Base-by-base conservation (phyloP, 345 rosid genomes). In the Hypericum perforatum region DNA sequence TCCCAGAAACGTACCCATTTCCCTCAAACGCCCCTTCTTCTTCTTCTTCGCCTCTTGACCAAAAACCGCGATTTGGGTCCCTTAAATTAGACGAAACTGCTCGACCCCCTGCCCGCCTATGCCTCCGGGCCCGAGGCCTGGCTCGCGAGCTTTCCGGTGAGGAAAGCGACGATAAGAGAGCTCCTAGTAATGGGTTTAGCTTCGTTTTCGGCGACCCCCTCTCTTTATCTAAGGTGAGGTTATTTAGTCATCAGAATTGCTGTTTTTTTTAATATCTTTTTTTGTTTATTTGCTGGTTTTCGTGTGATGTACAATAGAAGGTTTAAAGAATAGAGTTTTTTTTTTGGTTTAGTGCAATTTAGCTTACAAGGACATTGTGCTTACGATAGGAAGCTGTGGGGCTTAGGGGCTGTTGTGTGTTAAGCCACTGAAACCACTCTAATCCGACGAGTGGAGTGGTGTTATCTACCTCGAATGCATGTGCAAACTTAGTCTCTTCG, bases 201-300 rank as follows among this genome's bases (percentile, higher is more conserved):
- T 60, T 69, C 11, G 60, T 67, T 14, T 71, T 79, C 57, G 75
- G 63, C 12, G 84, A 73, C 9, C 10, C 45, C 11, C 43, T 72
- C 54, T 79, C 86, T 47, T 46, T 68, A 29, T 64, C 82, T 63
- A 69, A 84, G 84, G 97, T 90, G 52, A 41, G 32, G 32, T 22
- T 22, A 22, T 22, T 22, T 22, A 22, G 32, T 1, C 32, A 4
- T 22, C 32, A 22, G 32, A 22, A 22, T 22, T 22, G 32, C 37
- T 14, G 1, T 62, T 13, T n/a, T n/a, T 39, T 6, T n/a, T 10
- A 9, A n/a, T 45, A 36, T 41, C 36, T 41, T 47, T 11, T 38
- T 16, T 41, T 16, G 15, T 11, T 37, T 11, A 7, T 14, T 11
- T 42, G 38, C 29, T 47, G 52, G 15, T 48, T 48, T 22, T 4